Evolutionary conservation across 2,329 filamentous ascomycete species (phyloP).

Genomic region (Leptodontidium sp.): DNA sequence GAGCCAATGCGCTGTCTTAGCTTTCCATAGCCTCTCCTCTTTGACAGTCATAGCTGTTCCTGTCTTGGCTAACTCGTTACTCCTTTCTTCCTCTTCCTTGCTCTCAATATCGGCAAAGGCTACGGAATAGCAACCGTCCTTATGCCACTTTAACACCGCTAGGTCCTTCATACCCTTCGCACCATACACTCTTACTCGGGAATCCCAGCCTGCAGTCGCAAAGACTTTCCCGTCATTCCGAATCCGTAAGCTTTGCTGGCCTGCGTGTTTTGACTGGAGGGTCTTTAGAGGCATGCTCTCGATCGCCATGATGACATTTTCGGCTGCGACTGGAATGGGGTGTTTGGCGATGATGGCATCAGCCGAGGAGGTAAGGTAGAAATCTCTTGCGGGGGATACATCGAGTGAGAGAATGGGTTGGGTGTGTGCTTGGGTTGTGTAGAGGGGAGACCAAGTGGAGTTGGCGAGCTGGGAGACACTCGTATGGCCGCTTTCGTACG

Average conservation of each 20-base stretch:
- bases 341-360: constrained; percentile 84
- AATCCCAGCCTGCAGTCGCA: constrained; percentile 93
- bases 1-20: constrained; percentile 83
- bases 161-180: constrained; percentile 83
- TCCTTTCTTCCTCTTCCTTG: constrained; percentile 9
- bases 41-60: constrained; percentile 60
- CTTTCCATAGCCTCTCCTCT: constrained; percentile 68
- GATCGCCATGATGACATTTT: constrained; percentile 22
- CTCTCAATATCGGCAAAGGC: constrained; percentile 67
- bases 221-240: constrained; percentile 85
- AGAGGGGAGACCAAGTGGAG: constrained; percentile 62
- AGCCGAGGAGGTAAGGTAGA: constrained; percentile 82
- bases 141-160: constrained; percentile 94
- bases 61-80: constrained; percentile 31
- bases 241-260: constrained; percentile 82
- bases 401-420: constrained; percentile 85
- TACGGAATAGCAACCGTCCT: constrained; percentile 83
- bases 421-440: constrained; percentile 72
- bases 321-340: constrained; percentile 58
- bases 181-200: constrained; percentile 81
- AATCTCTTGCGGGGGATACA: constrained; percentile 55
- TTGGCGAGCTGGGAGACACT: constrained; percentile 61
- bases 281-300: constrained; percentile 59
- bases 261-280: constrained; percentile 84
- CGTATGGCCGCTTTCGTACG: constrained; percentile 85